Evolutionary conservation across 768 basidiomycete species (phyloP).

Genomic region (Suillus variegatus): DNA sequence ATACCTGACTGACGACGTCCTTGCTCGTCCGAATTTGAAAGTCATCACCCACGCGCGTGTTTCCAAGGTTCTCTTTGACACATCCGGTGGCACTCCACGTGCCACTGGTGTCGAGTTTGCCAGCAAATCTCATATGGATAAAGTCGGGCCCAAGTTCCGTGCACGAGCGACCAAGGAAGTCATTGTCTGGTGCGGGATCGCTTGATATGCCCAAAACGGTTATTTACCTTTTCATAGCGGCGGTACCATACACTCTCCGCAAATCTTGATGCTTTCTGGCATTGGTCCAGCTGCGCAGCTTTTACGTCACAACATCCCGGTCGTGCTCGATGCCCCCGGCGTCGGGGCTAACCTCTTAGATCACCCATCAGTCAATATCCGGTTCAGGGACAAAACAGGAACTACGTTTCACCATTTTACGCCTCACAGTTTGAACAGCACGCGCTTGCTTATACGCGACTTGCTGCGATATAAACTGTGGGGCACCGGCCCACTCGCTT

Average conservation of each 20-base stretch:
- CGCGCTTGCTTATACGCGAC: conserved; percentile 32
- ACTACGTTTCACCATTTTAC: conserved; percentile 42
- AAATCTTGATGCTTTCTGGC: conserved; percentile 75
- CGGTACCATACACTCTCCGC: conserved; percentile 63
- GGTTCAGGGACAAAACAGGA: conserved; percentile 52
- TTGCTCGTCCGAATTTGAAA: conserved; percentile 64
- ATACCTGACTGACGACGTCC: conserved; percentile 65
- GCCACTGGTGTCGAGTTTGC: conserved; percentile 67
- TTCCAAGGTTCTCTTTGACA: conserved; percentile 59
- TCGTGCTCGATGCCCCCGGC: conserved; percentile 64
- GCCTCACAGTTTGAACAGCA: conserved; percentile 21
- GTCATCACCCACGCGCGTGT: conserved; percentile 58
- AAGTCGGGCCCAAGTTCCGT: conserved; percentile 40
- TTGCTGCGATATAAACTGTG: conserved; percentile 44
- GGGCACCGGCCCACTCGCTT: conserved; percentile 50
- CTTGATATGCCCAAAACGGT: not conserved
- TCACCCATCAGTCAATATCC: conserved; percentile 57
- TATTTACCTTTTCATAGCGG: conserved; percentile 39
- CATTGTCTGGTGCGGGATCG: conserved; percentile 52
- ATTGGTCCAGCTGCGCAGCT: conserved; percentile 69
- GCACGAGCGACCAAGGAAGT: conserved; percentile 59
- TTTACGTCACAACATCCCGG: conserved; percentile 48
- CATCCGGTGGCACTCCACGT: conserved; percentile 37
- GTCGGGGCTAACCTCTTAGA: conserved; percentile 77
- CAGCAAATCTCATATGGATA: conserved; percentile 21